Percentiles rank a stretch among this genome's conserved stretches.
These are phyloP conservation scores for Scutellaria galericulata DNA, from an alignment of 257 asterid species.

Conservation along the genomic window DNA sequence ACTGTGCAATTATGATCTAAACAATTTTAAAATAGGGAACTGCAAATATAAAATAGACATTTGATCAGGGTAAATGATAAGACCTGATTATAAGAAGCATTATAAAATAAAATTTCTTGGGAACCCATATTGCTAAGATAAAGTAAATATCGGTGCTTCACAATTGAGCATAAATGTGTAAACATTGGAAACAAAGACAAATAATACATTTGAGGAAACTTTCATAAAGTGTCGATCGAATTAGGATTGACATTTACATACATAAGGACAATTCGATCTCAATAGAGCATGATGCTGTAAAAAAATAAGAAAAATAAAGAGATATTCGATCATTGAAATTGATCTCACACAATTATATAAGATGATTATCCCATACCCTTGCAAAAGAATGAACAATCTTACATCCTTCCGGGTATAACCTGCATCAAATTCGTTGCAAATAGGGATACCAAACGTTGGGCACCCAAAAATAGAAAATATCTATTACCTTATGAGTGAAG, in stretches of 20 bases:
- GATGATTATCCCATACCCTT: slow-evolving; percentile 60
- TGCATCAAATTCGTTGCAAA: slow-evolving; percentile 40
- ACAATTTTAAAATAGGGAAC: not conserved
- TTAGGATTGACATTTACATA: slow-evolving; percentile 79
- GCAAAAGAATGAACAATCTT: slow-evolving; percentile 90
- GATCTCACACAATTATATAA: slow-evolving; percentile 7
- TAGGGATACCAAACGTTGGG: slow-evolving; percentile 11
- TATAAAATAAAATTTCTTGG: too few species aligned
- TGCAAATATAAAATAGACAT: not conserved
- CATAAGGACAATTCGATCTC: slow-evolving; percentile 75
- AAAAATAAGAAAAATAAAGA: slow-evolving; percentile 28
- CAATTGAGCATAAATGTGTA: slow-evolving; percentile 16
- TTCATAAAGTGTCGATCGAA: slow-evolving; percentile 63
- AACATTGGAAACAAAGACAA: slow-evolving; percentile 34
- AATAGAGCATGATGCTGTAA: slow-evolving; percentile 85
- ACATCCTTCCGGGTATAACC: slow-evolving; percentile 98
- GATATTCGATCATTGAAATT: slow-evolving; percentile 25
- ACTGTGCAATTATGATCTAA: slow-evolving; percentile 26
- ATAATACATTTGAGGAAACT: slow-evolving; percentile 85
- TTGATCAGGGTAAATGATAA: slow-evolving; percentile 5
- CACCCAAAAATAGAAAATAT: slow-evolving; percentile 29
- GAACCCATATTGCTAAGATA: not conserved
- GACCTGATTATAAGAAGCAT: too few species aligned
- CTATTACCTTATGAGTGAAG: slow-evolving; percentile 87
- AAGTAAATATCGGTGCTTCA: slow-evolving; percentile 2